Conservation (phyloP, 2,329 filamentous ascomycete species). For the Mariannaea elegans region DNA sequence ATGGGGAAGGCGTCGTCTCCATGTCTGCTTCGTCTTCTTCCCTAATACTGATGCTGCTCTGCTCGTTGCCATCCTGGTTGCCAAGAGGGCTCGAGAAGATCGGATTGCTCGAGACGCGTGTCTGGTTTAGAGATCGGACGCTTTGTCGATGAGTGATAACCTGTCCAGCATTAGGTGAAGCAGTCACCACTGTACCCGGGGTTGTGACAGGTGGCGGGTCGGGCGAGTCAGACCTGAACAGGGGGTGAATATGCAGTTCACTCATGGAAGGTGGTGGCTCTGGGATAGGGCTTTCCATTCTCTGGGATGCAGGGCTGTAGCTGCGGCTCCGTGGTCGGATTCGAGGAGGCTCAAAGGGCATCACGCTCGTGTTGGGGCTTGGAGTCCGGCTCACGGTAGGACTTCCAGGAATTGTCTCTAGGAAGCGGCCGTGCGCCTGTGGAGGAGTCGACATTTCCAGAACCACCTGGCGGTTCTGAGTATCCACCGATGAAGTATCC, state of each 20-base stretch:
- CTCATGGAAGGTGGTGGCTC: slow-evolving; percentile 46
- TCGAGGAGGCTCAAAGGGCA: slow-evolving; percentile 65
- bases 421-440: slow-evolving; percentile 57
- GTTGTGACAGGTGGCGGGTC: slow-evolving; percentile 71
- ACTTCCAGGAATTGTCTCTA: slow-evolving; percentile 77
- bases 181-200: slow-evolving; percentile 75
- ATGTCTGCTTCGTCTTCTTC: slow-evolving; percentile 39
- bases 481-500: slow-evolving; percentile 76
- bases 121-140: slow-evolving; percentile 59
- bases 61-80: slow-evolving; percentile 53
- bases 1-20: slow-evolving; percentile 27
- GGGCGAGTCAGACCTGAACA: slow-evolving; percentile 78
- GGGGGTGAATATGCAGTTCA: slow-evolving; percentile 79
- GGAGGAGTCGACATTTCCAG: slow-evolving; percentile 58
- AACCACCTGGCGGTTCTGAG: slow-evolving; percentile 67
- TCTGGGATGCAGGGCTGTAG: slow-evolving; percentile 55
- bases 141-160: slow-evolving; percentile 65
- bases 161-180: slow-evolving; percentile 74
- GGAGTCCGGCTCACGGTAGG: slow-evolving; percentile 71
- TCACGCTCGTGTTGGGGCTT: slow-evolving; percentile 64
- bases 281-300: slow-evolving; percentile 36
- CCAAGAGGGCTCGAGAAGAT: slow-evolving; percentile 57
- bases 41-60: slow-evolving; percentile 36
- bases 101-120: slow-evolving; percentile 65
- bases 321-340: slow-evolving; percentile 58